Evolutionary conservation across 2,329 filamentous ascomycete genomes (phyloP), one percentile per base, ranked within the genome.

Genomic region (Aspergillus novoparasiticus): DNA sequence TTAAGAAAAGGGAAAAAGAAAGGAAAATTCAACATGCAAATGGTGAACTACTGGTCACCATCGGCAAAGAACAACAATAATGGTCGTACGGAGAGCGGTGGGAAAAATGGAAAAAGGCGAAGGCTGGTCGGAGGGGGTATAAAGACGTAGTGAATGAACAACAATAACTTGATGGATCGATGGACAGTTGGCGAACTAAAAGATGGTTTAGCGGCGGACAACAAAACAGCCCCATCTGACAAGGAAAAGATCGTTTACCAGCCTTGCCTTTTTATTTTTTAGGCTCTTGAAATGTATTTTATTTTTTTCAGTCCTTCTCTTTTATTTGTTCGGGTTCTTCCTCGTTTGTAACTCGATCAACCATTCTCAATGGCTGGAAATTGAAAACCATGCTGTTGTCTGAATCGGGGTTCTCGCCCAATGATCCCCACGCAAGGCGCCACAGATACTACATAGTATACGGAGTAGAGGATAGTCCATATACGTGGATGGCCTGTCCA

Each of bases 91-190:
- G n/a, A 9, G 26, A 36, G 28, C 19, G 30, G 50, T 19, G 39
- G 39, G 34, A 23, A 28, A 36, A 36, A 39, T 41, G n/a, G 23
- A 56, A 67, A 69, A 69, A 68, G 61, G 61, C 39, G 65, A 73
- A 71, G 71, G 71, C 71, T 73, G 72, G 71, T 63, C 28, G 45
- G 41, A 59, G 30, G 30, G 26, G 51, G 51, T 54, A 54, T 54
- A 54, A 54, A 54, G 51, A 54, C 30, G 30, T 4, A 53, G 48
- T 26, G 51, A 54, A 34, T 36, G 51, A 36, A 54, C 32, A 54
- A 36, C 14, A 36, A 54, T 36, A 28, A 19, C 19, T 16, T 30
- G 50, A 45, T 43, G 28, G 50, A 32, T 43, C 23, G 39, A 60
- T 57, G 59, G 28, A 55, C 34, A 50, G 55, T 56, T 50, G 55